Percentiles rank a stretch among this genome's conserved stretches.
Evolutionary conservation across 2,329 filamentous ascomycete species (phyloP).

Genomic region (Gyromitra esculenta): DNA sequence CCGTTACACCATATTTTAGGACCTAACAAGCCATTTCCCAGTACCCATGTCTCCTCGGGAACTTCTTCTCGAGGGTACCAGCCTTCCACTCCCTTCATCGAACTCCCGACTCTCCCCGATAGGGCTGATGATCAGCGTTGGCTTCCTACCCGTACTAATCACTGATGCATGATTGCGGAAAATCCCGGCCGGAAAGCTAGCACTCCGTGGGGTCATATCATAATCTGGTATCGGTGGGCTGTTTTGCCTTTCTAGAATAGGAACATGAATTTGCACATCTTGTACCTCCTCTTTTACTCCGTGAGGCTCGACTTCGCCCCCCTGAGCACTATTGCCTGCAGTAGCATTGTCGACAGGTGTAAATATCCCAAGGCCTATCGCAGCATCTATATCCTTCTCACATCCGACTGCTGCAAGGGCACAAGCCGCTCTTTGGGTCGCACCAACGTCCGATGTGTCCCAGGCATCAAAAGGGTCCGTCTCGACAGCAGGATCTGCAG

Average conservation of each 20-base stretch:
- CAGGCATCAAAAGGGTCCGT: slow-evolving; percentile 53
- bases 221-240: slow-evolving; percentile 54
- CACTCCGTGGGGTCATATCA: slow-evolving; percentile 50
- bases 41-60: slow-evolving; percentile 37
- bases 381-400: slow-evolving; percentile 33
- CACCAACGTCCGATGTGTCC: slow-evolving; percentile 53
- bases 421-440: slow-evolving; percentile 51
- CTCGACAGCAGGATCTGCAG: slow-evolving; percentile 30
- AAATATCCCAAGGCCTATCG: slow-evolving; percentile 48
- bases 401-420: slow-evolving; percentile 46
- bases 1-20: slow-evolving; percentile 42
- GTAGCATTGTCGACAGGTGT: slow-evolving; percentile 18
- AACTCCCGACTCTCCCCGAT: slow-evolving; percentile 36
- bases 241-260: slow-evolving; percentile 44
- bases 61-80: slow-evolving; percentile 29
- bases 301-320: slow-evolving; percentile 6
- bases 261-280: slow-evolving; percentile 31
- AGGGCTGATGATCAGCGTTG: slow-evolving; percentile 38
- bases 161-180: slow-evolving; percentile 28
- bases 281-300: slow-evolving; percentile 10
- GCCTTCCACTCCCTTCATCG: slow-evolving; percentile 44
- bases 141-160: slow-evolving; percentile 17
- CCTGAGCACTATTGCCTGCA: slow-evolving; percentile 1
- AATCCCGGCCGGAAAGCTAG: slow-evolving; percentile 40
- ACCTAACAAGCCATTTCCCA: slow-evolving; percentile 46